Percentiles rank a stretch among this genome's conserved stretches.
phyloP scores from a whole-genome alignment of 2,329 filamentous ascomycete species.

The Trichoderma koningii region DNA sequence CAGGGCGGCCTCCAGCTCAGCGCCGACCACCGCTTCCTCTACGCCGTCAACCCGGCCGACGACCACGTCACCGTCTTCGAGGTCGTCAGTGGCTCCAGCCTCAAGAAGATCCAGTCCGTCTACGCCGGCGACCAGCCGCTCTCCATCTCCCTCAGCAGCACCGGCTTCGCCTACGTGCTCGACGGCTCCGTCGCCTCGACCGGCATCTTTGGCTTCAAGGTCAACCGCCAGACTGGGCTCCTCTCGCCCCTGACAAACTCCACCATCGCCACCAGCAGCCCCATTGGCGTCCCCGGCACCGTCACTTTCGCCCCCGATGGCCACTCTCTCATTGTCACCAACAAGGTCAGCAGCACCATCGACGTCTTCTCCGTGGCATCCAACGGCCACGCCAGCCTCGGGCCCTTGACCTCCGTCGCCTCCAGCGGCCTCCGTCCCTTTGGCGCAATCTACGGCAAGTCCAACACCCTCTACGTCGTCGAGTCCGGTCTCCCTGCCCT shows the following conservation, averaged over 20 bases:
- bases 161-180: slow-evolving; percentile 30
- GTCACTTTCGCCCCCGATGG: slow-evolving; percentile 31
- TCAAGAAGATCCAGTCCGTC: slow-evolving; percentile 30
- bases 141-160: slow-evolving; percentile 31
- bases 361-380: slow-evolving; percentile 30
- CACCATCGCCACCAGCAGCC: slow-evolving; percentile 31
- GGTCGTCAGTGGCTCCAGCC: slow-evolving; percentile 27
- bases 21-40: slow-evolving; percentile 30
- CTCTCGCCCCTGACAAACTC: slow-evolving; percentile 31
- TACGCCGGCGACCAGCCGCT: slow-evolving; percentile 32
- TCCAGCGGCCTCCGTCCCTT: slow-evolving; percentile 29
- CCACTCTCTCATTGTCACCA: slow-evolving; percentile 30
- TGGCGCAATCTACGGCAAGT: slow-evolving; percentile 27
- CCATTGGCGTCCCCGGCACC: slow-evolving; percentile 32
- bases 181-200: slow-evolving; percentile 32
- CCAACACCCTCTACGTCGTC: slow-evolving; percentile 27
- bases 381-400: slow-evolving; percentile 26
- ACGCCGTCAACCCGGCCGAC: slow-evolving; percentile 31
- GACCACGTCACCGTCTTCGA: slow-evolving; percentile 31
- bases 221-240: slow-evolving; percentile 24
- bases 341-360: slow-evolving; percentile 32
- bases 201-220: slow-evolving; percentile 32
- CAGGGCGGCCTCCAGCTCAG: slow-evolving; percentile 67
- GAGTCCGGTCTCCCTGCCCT: slow-evolving; percentile 29
- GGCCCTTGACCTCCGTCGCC: slow-evolving; percentile 26